Conservation (phyloP, 495 filamentous ascomycete species). For the Penicillium arizonense region DNA sequence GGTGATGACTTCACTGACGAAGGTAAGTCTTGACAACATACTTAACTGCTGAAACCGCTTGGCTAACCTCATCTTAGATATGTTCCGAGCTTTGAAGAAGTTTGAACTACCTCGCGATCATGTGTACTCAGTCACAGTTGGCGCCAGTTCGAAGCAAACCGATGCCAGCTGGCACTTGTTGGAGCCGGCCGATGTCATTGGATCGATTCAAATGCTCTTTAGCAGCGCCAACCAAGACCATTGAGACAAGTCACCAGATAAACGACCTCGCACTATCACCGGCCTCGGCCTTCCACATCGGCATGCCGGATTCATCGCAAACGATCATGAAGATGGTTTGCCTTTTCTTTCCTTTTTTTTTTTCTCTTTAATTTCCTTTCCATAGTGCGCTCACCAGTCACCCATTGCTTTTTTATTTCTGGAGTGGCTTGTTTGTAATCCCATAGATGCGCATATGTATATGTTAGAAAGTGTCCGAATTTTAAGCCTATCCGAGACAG, state of each 20-base stretch:
- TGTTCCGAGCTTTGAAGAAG: slow-evolving; percentile 64
- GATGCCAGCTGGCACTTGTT: slow-evolving; percentile 82
- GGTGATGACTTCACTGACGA: slow-evolving; percentile 98
- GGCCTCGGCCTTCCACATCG: too few relatives aligned
- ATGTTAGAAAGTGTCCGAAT: not conserved
- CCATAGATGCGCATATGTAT: not conserved
- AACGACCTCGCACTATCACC: too few relatives aligned
- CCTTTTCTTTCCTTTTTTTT: too few relatives aligned
- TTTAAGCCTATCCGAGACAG: not conserved
- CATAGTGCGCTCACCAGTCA: too few relatives aligned
- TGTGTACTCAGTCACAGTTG: slow-evolving; percentile 85
- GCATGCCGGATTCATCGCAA: too few relatives aligned
- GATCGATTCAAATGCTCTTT: slow-evolving; percentile 69
- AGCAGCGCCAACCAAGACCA: slow-evolving; percentile 37
- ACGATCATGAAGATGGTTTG: too few relatives aligned
- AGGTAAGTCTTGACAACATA: slow-evolving; percentile 53
- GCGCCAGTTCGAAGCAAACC: slow-evolving; percentile 82
- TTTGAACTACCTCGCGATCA: slow-evolving; percentile 56
- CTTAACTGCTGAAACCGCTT: not conserved
- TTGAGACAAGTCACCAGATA: slow-evolving; percentile 3
- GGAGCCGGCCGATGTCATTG: slow-evolving; percentile 83
- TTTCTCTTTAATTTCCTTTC: too few relatives aligned
- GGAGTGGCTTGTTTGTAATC: too few relatives aligned
- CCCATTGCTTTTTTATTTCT: too few relatives aligned
- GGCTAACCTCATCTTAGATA: slow-evolving; percentile 38